Evolutionary conservation across 768 basidiomycete species (phyloP), one percentile per base, ranked within the genome.

Genomic region (Agaricus subrufescens): DNA sequence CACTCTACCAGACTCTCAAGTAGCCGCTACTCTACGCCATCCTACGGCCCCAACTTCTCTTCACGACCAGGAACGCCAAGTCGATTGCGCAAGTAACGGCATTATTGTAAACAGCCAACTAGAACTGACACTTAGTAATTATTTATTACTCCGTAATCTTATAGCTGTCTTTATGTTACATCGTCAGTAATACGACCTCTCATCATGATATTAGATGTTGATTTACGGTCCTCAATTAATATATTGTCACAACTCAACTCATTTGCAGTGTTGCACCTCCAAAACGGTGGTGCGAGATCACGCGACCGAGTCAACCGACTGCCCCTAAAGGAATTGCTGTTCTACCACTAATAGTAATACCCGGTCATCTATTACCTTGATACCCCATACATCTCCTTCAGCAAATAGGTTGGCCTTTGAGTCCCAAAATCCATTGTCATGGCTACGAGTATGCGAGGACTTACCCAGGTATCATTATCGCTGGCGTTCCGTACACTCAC

Each of bases 371-470:
- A 12, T 42, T 9, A 42, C 40, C 29, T 31, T 31, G 34, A 34
- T 34, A 56, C 46, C 47, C 8, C 26, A n/a, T 42, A 49, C 38
- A 43, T 31, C 19, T 31, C 46, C 46, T 15, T 12, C 54, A 8
- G 43, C 34, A 50, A 34, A 34, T 34, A 34, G 34, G 34, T 10
- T 30, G 9, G n/a, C 37, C 23, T 26, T 25, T 45, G 23, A 25
- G 26, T 11, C 27, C 39, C 46, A 8, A 38, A 43, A 14, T 52
- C 56, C 8, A 47, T 52, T 59, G 72, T 60, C 29, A 97, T 96
- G 94, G 93, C 94, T 58, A 83, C 91, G 58, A 84, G 76, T 57
- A 96, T 95, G 94, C 83, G 94, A 56, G 94, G 94, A 43, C 76
- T 97, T 54, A 96, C 94, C 56, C 94, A 96, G 81, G 94, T 89